Evolutionary conservation across 257 asterid genomes (phyloP), one percentile per base, ranked within the genome.

Genomic region (Rhazya stricta): DNA sequence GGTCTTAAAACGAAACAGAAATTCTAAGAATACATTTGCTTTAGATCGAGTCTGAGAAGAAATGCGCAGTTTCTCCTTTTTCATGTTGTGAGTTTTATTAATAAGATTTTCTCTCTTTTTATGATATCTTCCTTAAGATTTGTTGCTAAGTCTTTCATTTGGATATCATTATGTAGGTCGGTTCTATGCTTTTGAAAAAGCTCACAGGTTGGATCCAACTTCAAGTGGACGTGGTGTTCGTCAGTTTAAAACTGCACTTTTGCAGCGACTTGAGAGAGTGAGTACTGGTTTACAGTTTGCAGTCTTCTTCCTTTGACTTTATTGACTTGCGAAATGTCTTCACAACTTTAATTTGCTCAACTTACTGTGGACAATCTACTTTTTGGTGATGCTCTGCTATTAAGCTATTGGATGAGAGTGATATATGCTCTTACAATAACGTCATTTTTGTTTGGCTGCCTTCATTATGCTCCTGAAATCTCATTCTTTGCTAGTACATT

Each of bases 211-310:
- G 88, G 98, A 94, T 80, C 98, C 98, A 73, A 91, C 89, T 73
- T 94, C 98, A 2, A 94, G 97, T 81, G 98, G 98, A 68, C 97
- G 98, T 75, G 98, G 98, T 80, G 98, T 94, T 69, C 94, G 98
- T 57, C 98, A 94, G 79, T 94, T 94, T 83, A 94, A 94, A 86
- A 94, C 98, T 34, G 96, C 98, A 77, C 97, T 94, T 77, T 72
- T 94, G 86, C 97, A 94, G 80, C 96, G 96, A 15, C 89, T 94
- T 75, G 98, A 94, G 83, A 88, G 96, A 87, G 98, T 94, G 84
- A 84, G 86, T 72, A 65, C 50, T 53, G 9, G 10, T 56, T 46
- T 67, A 70, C 54, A 50, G n/a, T 61, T 29, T 48, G 73, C 6
- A 6, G 73, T 29, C 16, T 37, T 43, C 13, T 50, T 34, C 19